Evolutionary conservation across 306 rosid genomes (phyloP), one percentile per base, ranked within the genome.

Genomic region (Adenanthera pavonina): DNA sequence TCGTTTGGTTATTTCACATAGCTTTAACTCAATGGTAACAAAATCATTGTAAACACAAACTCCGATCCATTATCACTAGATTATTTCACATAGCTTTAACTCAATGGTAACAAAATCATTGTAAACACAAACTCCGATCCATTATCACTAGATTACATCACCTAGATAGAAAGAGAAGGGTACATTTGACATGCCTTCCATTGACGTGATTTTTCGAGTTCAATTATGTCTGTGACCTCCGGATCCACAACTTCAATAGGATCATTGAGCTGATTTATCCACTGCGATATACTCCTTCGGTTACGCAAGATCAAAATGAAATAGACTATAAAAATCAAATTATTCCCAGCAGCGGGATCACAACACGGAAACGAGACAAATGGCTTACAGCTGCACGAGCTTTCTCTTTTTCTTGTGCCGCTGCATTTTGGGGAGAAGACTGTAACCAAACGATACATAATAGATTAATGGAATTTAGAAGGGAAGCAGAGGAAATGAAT

Each of bases 151-250:
- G 6, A 49, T 17, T 17, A 66, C 30, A 66, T 66, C 53, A 19
- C 35, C 12, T 25, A 6, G 7, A 20, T 43, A 46, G 38, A 69
- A 69, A 69, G 47, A 40, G 30, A 40, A 41, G 69, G 17, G 5
- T 41, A 46, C 9, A 19, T 6, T 34, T 48, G 1, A 87, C 87
- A 66, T 66, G 88, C 93, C 95, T 92, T 94, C 97, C 97, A 92
- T 84, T 94, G 98, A 74, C 97, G 97, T 85, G 94, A 89, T 65
- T 94, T 94, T 76, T 94, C 98, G 19, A 90, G 98, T 80, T 94
- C 97, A 47, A 94, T 94, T 38, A 94, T 92, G 76, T 94, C 89
- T 0, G 91, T 82, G 81, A 91, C 81, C 82, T 92, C 95, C 56
- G 98, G 92, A 87, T 94, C 98, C 35, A 94, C 76, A 33, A 51